Base-by-base conservation (phyloP, 2,329 filamentous ascomycete genomes). In the Phaeoacremonium minimum region DNA sequence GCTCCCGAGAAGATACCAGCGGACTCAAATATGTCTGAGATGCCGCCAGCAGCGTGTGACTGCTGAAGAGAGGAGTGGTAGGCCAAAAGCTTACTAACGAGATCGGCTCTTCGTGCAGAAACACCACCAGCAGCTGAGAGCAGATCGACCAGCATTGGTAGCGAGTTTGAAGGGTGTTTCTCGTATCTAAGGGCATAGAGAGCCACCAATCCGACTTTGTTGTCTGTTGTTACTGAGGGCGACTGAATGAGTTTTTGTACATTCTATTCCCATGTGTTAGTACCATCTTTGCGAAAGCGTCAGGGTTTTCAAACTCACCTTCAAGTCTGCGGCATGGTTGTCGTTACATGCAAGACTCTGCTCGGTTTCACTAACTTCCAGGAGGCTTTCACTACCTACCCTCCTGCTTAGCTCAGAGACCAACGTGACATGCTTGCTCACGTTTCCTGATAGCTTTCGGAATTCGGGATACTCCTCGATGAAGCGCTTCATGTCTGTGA, bases 391-490 rank as follows among this genome's bases (percentile, higher is more conserved):
- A 28, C 85, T 80, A 6, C 85, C 86, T 12, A 98, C 90, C 38
- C 87, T 80, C 39, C 91, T 77, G 58, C 89, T 96, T 28, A 98
- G 73, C 56, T 98, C 94, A 1, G 89, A 89, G 15, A 98, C 93
- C 15, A 98, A 69, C 1, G 93, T 95, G 39, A 98, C 94, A 57
- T 98, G 93, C 57, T 98, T 98, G 66, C 90, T 97, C 36, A 98
- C 93, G 49, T 98, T 98, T 26, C 93, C 90, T 2, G 93, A 96
- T 2, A 98, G 77, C 53, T 96, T 95, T 40, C 93, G 82, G 60
- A 98, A 98, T 57, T 98, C 93, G 3, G 93, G 93, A 56, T 97
- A 98, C 54, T 98, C 93, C 61, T 98, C 93, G 37, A 98, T 94
- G 51, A 98, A 98, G 30, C 90, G 87, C 61, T 98, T 98, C 94